Evolutionary conservation across 352 stramenopile species (phyloP).

Genomic region (Phytophthora pluvialis): DNA sequence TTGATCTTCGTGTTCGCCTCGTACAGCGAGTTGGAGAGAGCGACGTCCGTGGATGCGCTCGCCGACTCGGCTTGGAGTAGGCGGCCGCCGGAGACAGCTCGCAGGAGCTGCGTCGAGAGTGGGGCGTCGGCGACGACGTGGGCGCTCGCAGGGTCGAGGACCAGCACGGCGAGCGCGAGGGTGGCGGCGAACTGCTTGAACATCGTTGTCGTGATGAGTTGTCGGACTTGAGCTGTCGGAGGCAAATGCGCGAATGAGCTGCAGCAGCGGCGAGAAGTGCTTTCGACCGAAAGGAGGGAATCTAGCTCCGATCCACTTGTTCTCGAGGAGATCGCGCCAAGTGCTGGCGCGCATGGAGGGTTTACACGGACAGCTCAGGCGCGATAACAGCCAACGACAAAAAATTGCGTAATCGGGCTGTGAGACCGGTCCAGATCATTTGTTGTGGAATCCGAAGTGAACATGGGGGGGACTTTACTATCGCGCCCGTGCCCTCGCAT

Average conservation of each 20-base stretch:
- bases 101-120: slow-evolving; percentile 2
- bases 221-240: slow-evolving; percentile 17
- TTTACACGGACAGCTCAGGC: background rate
- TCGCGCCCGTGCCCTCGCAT: too few species aligned
- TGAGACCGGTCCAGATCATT: too few species aligned
- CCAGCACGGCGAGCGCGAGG: slow-evolving; percentile 14
- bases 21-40: slow-evolving; percentile 23
- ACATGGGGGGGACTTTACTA: too few species aligned
- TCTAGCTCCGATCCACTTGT: background rate
- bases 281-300: background rate
- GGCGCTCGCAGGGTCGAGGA: slow-evolving; percentile 13
- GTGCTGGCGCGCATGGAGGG: slow-evolving; percentile 11
- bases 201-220: slow-evolving; percentile 18
- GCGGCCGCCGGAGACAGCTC: slow-evolving; percentile 1
- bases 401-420: too few species aligned
- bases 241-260: slow-evolving; percentile 25
- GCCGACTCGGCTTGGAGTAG: slow-evolving; percentile 11
- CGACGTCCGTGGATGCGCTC: slow-evolving; percentile 5
- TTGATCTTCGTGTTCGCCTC: slow-evolving; percentile 29
- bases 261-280: background rate
- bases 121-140: background rate
- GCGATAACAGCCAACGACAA: slow-evolving; percentile 8
- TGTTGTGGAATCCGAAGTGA: too few species aligned
- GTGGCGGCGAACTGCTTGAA: slow-evolving; percentile 21
- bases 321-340: background rate